A percentile compares a stretch with the other conserved stretches of the same genome.
Evolutionary conservation across 345 rosid species (phyloP).

Genomic region (Heritiera littoralis): DNA sequence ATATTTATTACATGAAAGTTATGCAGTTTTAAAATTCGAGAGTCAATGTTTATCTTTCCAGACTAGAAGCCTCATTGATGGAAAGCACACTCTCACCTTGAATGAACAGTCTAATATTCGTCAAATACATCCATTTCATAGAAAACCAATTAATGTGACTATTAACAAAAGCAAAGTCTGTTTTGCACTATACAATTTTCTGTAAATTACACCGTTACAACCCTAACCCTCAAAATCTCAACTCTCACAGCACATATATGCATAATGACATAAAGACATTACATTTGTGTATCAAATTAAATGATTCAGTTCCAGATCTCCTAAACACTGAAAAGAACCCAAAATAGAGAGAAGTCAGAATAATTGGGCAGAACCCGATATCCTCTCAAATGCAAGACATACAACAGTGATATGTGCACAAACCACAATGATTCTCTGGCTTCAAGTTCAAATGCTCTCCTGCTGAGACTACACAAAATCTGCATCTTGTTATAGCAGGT

Average conservation of each 20-base stretch:
- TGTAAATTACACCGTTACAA: conserved; percentile 25
- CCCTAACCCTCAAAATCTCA: conserved; percentile 26
- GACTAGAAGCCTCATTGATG: too few species aligned
- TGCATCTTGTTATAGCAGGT: conserved; percentile 27
- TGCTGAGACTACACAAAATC: conserved; percentile 41
- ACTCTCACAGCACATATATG: conserved; percentile 7
- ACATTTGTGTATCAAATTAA: not conserved
- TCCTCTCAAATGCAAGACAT: conserved; percentile 22
- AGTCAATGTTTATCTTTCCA: too few species aligned
- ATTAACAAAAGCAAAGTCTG: conserved; percentile 4
- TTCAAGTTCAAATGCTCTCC: conserved; percentile 12
- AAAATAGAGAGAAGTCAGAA: conserved; percentile 15
- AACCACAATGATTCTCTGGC: conserved; percentile 25
- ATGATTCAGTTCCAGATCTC: not conserved
- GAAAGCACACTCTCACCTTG: too few species aligned
- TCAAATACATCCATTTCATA: conserved; percentile 9
- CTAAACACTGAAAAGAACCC: conserved; percentile 11
- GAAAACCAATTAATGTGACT: conserved; percentile 5
- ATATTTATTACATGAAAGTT: too few species aligned
- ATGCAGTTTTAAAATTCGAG: too few species aligned
- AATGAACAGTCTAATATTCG: too few species aligned
- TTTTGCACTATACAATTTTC: conserved; percentile 35
- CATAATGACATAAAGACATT: not conserved
- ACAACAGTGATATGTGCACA: conserved; percentile 13
- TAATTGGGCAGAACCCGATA: conserved; percentile 19